Evolutionary conservation across 805 yeast genomes (phyloP), one percentile per base, ranked within the genome.

Genomic region (Candida schatavii): DNA sequence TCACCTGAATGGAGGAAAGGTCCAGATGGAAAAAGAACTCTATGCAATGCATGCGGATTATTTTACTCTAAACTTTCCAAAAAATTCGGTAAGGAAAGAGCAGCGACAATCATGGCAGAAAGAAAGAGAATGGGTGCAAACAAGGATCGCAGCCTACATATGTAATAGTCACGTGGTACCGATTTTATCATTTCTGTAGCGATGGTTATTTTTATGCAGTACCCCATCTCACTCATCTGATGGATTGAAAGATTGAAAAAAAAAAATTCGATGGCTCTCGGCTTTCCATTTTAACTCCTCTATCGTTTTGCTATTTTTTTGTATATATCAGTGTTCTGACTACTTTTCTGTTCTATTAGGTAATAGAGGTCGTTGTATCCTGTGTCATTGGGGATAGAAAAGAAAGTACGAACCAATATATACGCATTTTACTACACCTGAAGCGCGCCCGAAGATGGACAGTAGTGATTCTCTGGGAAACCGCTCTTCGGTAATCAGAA

Each of bases 1-100:
- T 86, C 96, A 0, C 97, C 97, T 0, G 97, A 90, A 61, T 89
- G 97, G 97, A 74, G 97, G 56, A 72, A 84, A 46, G 97, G 97
- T 0, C 96, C 96, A 1, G 75, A 78, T 43, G 95, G 96, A 0
- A 78, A 82, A 3, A 74, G 88, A 52, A 85, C 91, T 0, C 68
- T 89, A 45, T 89, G 97, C 63, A 89, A 89, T 61, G 97, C 97
- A 0, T 90, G 97, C 65, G 97, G 97, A 0, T 66, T 90, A 37
- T 85, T 81, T 52, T 83, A 75, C 55, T 72, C 84, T 13, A 85
- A 85, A 54, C 55, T 85, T 42, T 64, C 72, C 3, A 81, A 72
- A 49, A 74, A 68, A 45, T 59, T 66, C 45, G 81, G 81, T 1
- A 40, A 49, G 3, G 61, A 60, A 4, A 66, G 55, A 23, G 81